Percentiles rank a stretch among this genome's conserved stretches.
phyloP scores from a whole-genome alignment of 768 basidiomycete species.

The Suillus decipiens region DNA sequence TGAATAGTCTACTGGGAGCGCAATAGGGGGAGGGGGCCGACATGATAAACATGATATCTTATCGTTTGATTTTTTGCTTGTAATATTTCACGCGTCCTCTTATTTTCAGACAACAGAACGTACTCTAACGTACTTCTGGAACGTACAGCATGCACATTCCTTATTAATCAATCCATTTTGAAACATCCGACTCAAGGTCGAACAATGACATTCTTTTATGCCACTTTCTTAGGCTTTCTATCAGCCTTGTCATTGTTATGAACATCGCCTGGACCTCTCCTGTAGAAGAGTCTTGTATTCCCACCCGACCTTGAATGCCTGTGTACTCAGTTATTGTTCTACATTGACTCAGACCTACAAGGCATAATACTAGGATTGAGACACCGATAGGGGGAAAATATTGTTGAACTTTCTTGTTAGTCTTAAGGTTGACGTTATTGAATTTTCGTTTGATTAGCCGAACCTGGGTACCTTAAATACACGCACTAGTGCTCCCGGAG shows the following conservation, averaged over 20 bases:
- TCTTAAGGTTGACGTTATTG: background rate
- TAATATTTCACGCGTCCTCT: conserved; percentile 22
- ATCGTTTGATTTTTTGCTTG: conserved; percentile 21
- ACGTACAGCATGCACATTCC: conserved; percentile 30
- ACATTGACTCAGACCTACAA: background rate
- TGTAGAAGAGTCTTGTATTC: too few species aligned
- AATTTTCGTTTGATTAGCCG: conserved; percentile 21
- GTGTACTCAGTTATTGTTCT: conserved; percentile 12
- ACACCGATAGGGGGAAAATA: background rate
- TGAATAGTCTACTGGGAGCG: conserved; percentile 68
- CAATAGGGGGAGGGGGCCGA: conserved; percentile 16
- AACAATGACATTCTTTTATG: conserved; percentile 11
- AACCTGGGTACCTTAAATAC: conserved; percentile 23
- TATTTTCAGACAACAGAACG: conserved; percentile 15
- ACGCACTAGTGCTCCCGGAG: conserved; percentile 11
- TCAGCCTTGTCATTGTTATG: conserved; percentile 7
- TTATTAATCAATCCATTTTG: conserved; percentile 22
- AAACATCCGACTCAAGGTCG: conserved; percentile 4
- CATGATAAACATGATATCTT: conserved; percentile 17
- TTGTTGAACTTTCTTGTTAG: background rate
- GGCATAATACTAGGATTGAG: conserved; percentile 11
- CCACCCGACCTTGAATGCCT: conserved; percentile 13
- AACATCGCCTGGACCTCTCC: conserved; percentile 3
- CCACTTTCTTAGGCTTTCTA: background rate
- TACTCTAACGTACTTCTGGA: conserved; percentile 19